Base-by-base conservation (phyloP, 169 alveolate species). In the Cryptosporidium parvum region DNA sequence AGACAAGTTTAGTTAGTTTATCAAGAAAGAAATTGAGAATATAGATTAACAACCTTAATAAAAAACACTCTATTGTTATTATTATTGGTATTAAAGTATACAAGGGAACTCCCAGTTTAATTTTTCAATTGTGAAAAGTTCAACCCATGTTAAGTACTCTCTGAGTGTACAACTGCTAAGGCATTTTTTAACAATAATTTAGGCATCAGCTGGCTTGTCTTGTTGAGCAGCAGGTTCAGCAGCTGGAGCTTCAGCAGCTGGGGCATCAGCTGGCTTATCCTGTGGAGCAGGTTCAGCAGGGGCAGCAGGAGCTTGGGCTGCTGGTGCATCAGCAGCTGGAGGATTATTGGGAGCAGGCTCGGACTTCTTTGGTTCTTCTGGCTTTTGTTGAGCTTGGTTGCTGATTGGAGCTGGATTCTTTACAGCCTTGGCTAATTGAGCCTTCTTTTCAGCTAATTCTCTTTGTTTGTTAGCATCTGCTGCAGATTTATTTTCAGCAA, bases 371-470 rank as follows among this genome's bases (percentile, higher is more conserved):
- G 65, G 44, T 14, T 80, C 75, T 39, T 80, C 89, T 16, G 89
- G 73, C 70, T 80, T 65, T 21, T 16, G 21, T 37, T 42, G 80
- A n/a, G 89, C 67, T 10, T 80, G 62, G 39, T 23, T 58, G 26
- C 52, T 73, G 29, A 42, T 62, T 37, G 65, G 65, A 10, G 65
- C 31, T n/a, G 89, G 80, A 10, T 67, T 67, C 68, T 80, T 80
- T 6, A 67, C 75, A 29, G 89, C 75, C 65, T 80, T 80, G 12
- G 89, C 89, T 37, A 80, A 62, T 62, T 61, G 61, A 4, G 89
- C 89, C 23, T 80, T 80, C 67, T 62, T 80, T 37, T 80, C 89
- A 1, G 89, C 89, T 51, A 80, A 65, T 62, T 62, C 75, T 61
- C 89, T 80, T 65, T 80, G 89, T 39, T 65, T 80, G 56, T 80